A percentile compares a stretch with the other conserved stretches of the same genome.
Evolutionary conservation across 768 basidiomycete species (phyloP).

Genomic region (Xerocomus potaroensis): DNA sequence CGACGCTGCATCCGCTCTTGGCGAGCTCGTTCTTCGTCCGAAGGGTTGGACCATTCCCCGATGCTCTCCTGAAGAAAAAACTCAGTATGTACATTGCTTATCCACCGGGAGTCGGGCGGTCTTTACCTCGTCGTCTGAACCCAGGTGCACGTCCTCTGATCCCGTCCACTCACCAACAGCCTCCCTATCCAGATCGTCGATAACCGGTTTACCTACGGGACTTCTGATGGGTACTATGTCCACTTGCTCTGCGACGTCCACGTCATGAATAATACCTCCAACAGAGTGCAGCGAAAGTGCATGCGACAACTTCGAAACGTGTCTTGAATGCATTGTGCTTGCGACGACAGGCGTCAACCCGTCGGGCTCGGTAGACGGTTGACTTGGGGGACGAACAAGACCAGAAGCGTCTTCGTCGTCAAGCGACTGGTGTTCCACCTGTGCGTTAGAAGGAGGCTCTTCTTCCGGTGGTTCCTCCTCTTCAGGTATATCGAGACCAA

Average conservation of each 20-base stretch:
- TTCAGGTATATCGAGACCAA: constrained; percentile 75
- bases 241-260: constrained; percentile 22
- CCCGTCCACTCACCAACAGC: constrained; percentile 76
- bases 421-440: constrained; percentile 35
- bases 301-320: constrained; percentile 63
- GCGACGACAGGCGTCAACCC: constrained; percentile 44
- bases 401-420: constrained; percentile 32
- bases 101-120: constrained; percentile 9
- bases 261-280: constrained; percentile 46
- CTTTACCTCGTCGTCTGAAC: constrained; percentile 65
- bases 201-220: constrained; percentile 28
- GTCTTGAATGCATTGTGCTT: constrained; percentile 61
- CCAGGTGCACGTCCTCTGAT: constrained; percentile 62
- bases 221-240: constrained; percentile 31
- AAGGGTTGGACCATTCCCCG: constrained; percentile 88
- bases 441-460: constrained; percentile 26
- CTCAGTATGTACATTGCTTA: constrained; percentile 8
- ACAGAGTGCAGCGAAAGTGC: constrained; percentile 63
- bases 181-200: constrained; percentile 36
- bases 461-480: constrained; percentile 64
- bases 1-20: constrained; percentile 62
- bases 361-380: constrained; percentile 34
- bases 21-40: constrained; percentile 81
- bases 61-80: constrained; percentile 54
- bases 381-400: constrained; percentile 18